Conservation (phyloP, 1,284 basidiomycete genomes). For the Cryptococcus amylolentus region DNA sequence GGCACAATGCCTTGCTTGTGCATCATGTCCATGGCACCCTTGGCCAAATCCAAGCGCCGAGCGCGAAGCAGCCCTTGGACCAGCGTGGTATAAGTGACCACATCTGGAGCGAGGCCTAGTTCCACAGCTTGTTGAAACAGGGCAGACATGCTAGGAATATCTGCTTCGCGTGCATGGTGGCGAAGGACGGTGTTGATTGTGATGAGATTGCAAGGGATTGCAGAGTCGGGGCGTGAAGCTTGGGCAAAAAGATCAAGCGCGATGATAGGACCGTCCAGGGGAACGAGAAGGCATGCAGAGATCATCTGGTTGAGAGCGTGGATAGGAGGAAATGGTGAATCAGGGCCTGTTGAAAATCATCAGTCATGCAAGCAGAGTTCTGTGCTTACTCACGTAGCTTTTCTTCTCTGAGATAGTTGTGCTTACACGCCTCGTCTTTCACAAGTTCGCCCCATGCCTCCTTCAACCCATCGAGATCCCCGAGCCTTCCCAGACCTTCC, state of each 20-base stretch:
- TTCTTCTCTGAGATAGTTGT: conserved; percentile 23
- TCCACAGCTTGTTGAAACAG: conserved; percentile 59
- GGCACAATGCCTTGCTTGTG: conserved; percentile 65
- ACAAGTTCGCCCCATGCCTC: conserved; percentile 40
- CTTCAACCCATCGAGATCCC: conserved; percentile 34
- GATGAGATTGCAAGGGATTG: conserved; percentile 59
- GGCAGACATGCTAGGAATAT: conserved; percentile 61
- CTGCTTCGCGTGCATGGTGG: conserved; percentile 59
- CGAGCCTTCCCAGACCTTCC: conserved; percentile 36
- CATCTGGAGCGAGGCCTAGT: conserved; percentile 61
- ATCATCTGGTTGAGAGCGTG: conserved; percentile 44
- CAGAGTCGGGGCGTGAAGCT: conserved; percentile 28
- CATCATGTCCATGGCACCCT: conserved; percentile 66
- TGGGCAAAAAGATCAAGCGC: conserved; percentile 38
- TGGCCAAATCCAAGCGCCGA: conserved; percentile 63
- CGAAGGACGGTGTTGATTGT: conserved; percentile 74
- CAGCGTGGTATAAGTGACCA: conserved; percentile 74
- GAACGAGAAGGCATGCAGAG: conserved; percentile 33
- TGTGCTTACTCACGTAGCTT: conserved; percentile 9
- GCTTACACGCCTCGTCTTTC: conserved; percentile 26
- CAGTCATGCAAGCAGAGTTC: neutral
- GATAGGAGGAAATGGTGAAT: conserved; percentile 36
- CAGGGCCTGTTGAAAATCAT: neutral
- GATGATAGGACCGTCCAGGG: conserved; percentile 22
- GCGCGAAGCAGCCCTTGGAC: conserved; percentile 67